Evolutionary conservation across 2,329 filamentous ascomycete species (phyloP).

Genomic region (Macrophomina pseudophaseolina): DNA sequence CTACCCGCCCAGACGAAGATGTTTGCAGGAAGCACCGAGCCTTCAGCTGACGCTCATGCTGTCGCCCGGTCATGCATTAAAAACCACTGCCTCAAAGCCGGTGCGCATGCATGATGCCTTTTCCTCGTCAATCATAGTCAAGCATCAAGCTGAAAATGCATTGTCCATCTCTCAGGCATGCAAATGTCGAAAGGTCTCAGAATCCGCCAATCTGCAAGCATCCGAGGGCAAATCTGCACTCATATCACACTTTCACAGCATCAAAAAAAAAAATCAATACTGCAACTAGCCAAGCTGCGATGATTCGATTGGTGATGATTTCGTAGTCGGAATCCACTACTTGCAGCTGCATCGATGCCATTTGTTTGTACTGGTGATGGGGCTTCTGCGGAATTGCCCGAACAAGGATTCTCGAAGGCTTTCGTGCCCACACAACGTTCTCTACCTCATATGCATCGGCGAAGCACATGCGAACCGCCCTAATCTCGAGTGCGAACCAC

Average conservation of each 20-base stretch:
- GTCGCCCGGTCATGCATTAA: neutral
- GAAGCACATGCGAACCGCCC: neutral
- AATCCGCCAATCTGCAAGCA: neutral
- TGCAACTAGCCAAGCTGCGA: neutral
- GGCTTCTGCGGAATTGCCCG: neutral
- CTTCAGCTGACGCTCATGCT: neutral
- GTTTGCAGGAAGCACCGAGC: constrained; percentile 1
- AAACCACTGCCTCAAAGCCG: neutral
- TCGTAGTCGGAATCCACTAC: neutral
- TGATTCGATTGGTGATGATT: neutral
- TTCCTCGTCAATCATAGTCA: neutral
- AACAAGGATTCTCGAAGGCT: neutral
- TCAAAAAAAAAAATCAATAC: neutral
- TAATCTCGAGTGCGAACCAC: neutral
- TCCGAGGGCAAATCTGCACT: neutral
- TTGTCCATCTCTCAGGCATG: neutral
- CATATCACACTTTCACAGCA: neutral
- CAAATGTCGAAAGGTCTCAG: neutral
- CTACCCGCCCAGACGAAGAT: neutral
- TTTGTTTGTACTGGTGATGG: neutral
- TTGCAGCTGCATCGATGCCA: neutral
- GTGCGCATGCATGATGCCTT: neutral
- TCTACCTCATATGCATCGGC: neutral
- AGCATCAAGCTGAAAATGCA: neutral
- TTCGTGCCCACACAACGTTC: neutral